phyloP scores from a whole-genome alignment of 257 asterid species.

The Primulina eburnea region DNA sequence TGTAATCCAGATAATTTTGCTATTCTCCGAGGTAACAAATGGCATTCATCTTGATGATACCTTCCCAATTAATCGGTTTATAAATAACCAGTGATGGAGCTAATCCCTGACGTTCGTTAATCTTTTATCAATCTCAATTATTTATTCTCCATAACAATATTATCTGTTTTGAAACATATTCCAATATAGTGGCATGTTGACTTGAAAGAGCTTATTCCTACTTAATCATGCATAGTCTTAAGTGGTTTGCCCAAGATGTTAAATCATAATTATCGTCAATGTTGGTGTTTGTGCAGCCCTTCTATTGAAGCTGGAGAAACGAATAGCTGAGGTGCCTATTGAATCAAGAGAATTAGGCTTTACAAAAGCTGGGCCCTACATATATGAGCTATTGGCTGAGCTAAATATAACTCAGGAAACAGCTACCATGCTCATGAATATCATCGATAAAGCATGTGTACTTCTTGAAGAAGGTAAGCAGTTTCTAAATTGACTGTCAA shows the following conservation, averaged over 20 bases:
- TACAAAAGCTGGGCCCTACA: conserved; percentile 88
- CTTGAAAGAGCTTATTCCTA: conserved; percentile 1
- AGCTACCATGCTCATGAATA: conserved; percentile 68
- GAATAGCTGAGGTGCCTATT: conserved; percentile 79
- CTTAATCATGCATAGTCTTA: neutral
- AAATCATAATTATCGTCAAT: conserved; percentile 20
- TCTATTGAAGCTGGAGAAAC: conserved; percentile 88
- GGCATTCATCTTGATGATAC: conserved; percentile 19
- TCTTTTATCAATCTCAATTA: conserved; percentile 15
- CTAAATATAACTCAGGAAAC: conserved; percentile 68
- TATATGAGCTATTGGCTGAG: conserved; percentile 85
- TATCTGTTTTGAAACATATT: conserved; percentile 18
- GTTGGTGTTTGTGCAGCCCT: conserved; percentile 70
- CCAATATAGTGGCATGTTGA: neutral
- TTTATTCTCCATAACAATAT: conserved; percentile 16
- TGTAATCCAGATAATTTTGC: conserved; percentile 93
- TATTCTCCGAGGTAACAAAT: conserved; percentile 71
- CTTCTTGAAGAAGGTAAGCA: conserved; percentile 93
- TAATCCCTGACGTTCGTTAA: neutral
- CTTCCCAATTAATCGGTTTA: conserved; percentile 12
- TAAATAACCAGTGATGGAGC: conserved; percentile 18
- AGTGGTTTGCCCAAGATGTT: conserved; percentile 20
- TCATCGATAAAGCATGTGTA: conserved; percentile 66
- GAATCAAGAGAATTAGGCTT: conserved; percentile 85
- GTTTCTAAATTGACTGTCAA: conserved; percentile 25